Evolutionary conservation across 2,329 filamentous ascomycete genomes (phyloP), one percentile per base, ranked within the genome.

Genomic region (Tolypocladium tropicale): DNA sequence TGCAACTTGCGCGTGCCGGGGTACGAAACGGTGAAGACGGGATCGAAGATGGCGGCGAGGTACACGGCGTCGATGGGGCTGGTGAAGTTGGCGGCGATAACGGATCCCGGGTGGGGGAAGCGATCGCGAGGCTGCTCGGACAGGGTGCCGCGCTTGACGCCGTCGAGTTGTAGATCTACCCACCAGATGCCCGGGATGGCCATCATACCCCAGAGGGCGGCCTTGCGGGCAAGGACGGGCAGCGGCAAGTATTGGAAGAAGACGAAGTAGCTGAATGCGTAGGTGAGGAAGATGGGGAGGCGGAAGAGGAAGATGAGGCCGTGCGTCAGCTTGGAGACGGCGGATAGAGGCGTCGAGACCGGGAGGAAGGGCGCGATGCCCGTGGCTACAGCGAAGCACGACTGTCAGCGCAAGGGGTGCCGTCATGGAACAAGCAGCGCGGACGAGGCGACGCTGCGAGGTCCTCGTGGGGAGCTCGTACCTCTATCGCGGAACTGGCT

Each of bases 151-250:
- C 91, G 89, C 73, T 90, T 92, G 55, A 99, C 94, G 57, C 93
- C 93, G 70, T 99, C 94, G 62, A 99, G 90, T 71, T 96, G 93
- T n/a, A 99, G 77, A 72, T 99, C 94, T 56, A 96, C 86, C 93
- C 93, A 97, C 91, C 92, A 97, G 57, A 99, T 89, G 32, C 94
- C 93, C 0, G 92, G 90, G 57, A 95, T 88, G 39, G 85, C 88
- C 63, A 99, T 82, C 61, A 97, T 82, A 58, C 84, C 81, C 93
- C 94, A 97, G 54, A 97, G 75, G 52, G 90, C 83, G 14, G 89
- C 83, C 74, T 97, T 97, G 66, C 90, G 90, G 48, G 85, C 66
- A 57, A 78, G 70, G 34, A 75, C 72, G 16, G 80, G 80, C 23
- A 83, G 68, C 0, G 91, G 91, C 16, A 96, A 81, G 80, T 86